Evolutionary conservation across 345 rosid species (phyloP).

Genomic region (Anastatica hierochuntica): DNA sequence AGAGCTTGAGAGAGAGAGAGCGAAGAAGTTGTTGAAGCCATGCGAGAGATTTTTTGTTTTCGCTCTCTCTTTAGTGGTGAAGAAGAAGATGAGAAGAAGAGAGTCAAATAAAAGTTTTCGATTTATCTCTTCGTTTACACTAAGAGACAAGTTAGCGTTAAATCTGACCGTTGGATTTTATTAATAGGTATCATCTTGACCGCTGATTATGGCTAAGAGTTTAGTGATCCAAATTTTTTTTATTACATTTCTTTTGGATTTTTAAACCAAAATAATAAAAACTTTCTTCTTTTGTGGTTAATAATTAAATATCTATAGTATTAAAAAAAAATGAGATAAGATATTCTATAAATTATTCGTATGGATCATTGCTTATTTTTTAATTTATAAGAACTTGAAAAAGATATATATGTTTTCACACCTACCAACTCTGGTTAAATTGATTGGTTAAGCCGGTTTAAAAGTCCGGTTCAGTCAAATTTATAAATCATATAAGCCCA

Average conservation of each 20-base stretch:
- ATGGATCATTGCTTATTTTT: too few species aligned
- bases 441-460: too few species aligned
- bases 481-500: too few species aligned
- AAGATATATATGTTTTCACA: too few species aligned
- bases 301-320: too few species aligned
- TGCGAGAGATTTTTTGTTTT: background rate
- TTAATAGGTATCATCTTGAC: conserved; percentile 11
- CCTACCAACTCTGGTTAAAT: too few species aligned
- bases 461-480: too few species aligned
- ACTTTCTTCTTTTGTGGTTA: too few species aligned
- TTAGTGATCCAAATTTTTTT: conserved; percentile 8
- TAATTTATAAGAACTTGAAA: too few species aligned
- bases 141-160: conserved; percentile 20
- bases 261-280: background rate
- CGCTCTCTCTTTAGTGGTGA: too few species aligned
- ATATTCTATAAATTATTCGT: too few species aligned
- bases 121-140: conserved; percentile 32
- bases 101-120: background rate
- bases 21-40: conserved; percentile 60
- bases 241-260: conserved; percentile 11
- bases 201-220: conserved; percentile 27
- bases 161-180: conserved; percentile 36
- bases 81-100: background rate
- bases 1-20: conserved; percentile 56
- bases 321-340: too few species aligned